Evolutionary conservation across 1,139 yeast genomes (phyloP), one percentile per base, ranked within the genome.

Genomic region (Nakaseomyces glabratus): DNA sequence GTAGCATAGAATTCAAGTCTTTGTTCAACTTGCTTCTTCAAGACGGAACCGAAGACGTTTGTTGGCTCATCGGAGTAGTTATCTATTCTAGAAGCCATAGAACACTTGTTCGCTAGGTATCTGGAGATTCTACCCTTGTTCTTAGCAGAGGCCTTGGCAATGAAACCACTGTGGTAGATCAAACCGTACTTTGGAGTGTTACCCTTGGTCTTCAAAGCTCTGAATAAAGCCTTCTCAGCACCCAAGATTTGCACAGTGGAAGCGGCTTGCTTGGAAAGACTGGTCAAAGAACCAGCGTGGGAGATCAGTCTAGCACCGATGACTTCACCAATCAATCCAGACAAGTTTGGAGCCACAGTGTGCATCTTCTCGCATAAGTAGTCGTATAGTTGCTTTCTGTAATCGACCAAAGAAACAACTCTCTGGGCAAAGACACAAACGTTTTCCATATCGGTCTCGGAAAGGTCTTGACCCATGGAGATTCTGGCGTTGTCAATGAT

Each of bases 81-180:
- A 68, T 90, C 99, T 55, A 90, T 88, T 74, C 98, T 84, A 34
- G 95, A 85, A 45, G 98, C 98, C 67, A 90, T 90, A 29, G 98
- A 82, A 73, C 97, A 88, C 68, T 90, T 90, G 76, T 93, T 90
- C 45, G 99, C 98, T 63, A 90, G 73, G 68, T 88, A 88, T 69
- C 99, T 82, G 31, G 98, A 90, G 51, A 90, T 90, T 73, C 97
- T 81, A 65, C 99, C 99, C 75, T 90, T 90, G 70, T 90, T 90
- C 71, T 88, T 88, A 58, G 94, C 82, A 45, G 90, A 70, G 38
- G 99, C 99, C 68, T 82, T 85, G 49, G 97, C 96, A 53, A 90
- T 88, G 61, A 90, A 84, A 23, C 95, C 81, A 38, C 97, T 86
- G 68, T 90, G 97, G 70, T 90, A 90, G 57, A 90, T 84, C 60